phyloP scores from a whole-genome alignment of 441 rosid species.

The Erodium moschatum region DNA sequence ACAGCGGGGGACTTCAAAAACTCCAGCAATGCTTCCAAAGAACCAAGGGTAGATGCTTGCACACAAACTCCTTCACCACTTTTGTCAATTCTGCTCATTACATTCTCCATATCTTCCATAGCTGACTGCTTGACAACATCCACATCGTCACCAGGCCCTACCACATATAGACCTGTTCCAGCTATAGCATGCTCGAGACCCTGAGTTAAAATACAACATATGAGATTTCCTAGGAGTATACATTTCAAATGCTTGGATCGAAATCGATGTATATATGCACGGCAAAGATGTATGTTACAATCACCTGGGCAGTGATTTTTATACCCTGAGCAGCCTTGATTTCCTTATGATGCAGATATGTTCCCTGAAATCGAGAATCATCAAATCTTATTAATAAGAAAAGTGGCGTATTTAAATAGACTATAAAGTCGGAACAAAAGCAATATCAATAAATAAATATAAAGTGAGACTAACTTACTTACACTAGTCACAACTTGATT shows the following conservation, averaged over 20 bases:
- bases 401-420: not conserved
- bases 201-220: constrained; percentile 30
- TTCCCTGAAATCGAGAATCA: constrained; percentile 52
- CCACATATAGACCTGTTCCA: constrained; percentile 74
- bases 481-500: not conserved
- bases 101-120: constrained; percentile 81
- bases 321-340: constrained; percentile 95
- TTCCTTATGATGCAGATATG: constrained; percentile 77
- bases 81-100: constrained; percentile 71
- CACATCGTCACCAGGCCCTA: constrained; percentile 68
- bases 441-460: not conserved
- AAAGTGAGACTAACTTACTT: not conserved
- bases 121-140: constrained; percentile 58
- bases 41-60: constrained; percentile 90
- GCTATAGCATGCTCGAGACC: constrained; percentile 94
- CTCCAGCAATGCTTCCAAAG: constrained; percentile 89
- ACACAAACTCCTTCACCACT: constrained; percentile 91
- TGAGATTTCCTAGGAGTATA: constrained; percentile 8
- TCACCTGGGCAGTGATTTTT: constrained; percentile 88
- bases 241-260: not conserved
- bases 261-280: not conserved
- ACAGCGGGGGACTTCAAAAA: constrained; percentile 78
- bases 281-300: not conserved
- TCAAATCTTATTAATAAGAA: not conserved
- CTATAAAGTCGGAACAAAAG: not conserved